Base-by-base conservation (phyloP, 768 basidiomycete genomes). In the Fomitopsis serialis region DNA sequence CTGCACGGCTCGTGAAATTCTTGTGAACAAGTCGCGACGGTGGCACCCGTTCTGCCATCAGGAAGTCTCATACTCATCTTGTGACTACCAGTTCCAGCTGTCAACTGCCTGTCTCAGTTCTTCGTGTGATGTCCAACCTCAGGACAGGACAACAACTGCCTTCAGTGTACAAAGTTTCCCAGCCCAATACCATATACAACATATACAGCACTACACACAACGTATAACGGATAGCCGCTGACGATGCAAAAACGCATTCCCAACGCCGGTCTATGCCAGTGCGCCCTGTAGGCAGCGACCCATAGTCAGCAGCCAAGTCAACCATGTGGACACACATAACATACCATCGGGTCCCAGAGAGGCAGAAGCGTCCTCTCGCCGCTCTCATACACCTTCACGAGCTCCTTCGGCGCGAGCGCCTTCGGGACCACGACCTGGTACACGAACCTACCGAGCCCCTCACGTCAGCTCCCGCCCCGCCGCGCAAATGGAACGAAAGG, bases 351-450 rank as follows among this genome's bases (percentile, higher is more conserved):
- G 68, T 98, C 95, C 93, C 93, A 98, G 29, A 88, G 78, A 2
- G 91, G 85, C n/a, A 97, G 72, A 23, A 89, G 83, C 21, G 78
- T 68, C 57, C 73, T 70, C 32, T 92, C 74, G 2, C 77, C 82
- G 9, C 74, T 67, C 61, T 98, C 92, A 53, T 80, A 87, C 15
- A 98, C 81, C 63, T 85, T 80, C 29, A 89, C 83, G 52, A 94
- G 86, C 34, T 92, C 85, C 68, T 81, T 86, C 13, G 88, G 82
- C 17, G 92, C 90, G 54, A 93, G 70, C 27, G 78, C 74, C 68
- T 85, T 87, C 48, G 90, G 92, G 17, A 91, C 82, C 11, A 97
- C 96, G 23, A 96, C 84, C 70, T 98, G 96, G 72, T 92, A 98
- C 25, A 96, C 91, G 65, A 82, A 92, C 66, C 88, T 89, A 32